Evolutionary conservation across 345 rosid genomes (phyloP).

Genomic region (Populus deltoides): DNA sequence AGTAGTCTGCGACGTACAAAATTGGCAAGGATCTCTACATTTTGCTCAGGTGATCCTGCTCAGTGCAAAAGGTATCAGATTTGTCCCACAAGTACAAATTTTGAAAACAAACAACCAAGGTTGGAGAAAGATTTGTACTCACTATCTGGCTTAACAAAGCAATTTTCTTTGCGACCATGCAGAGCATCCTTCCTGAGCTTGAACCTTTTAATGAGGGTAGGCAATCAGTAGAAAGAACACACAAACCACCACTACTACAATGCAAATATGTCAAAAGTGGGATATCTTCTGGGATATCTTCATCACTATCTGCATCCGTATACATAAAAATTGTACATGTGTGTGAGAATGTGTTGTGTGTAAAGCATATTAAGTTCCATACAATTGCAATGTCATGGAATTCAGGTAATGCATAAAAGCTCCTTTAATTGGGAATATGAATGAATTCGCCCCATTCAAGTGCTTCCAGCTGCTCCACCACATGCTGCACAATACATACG

Average conservation of each 20-base stretch:
- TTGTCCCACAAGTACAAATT: slow-evolving; percentile 7
- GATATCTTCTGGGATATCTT: background rate
- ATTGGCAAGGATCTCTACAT: slow-evolving; percentile 31
- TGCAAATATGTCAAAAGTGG: background rate
- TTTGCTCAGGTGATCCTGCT: slow-evolving; percentile 35
- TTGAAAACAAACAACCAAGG: background rate
- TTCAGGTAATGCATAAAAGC: slow-evolving; percentile 37
- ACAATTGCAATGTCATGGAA: slow-evolving; percentile 27
- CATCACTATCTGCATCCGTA: background rate
- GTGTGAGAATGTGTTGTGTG: background rate
- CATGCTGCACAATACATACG: slow-evolving; percentile 36
- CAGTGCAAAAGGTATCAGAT: background rate
- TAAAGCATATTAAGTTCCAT: slow-evolving; percentile 4
- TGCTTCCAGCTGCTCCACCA: slow-evolving; percentile 48
- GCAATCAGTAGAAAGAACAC: slow-evolving; percentile 18
- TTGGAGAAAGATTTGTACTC: slow-evolving; percentile 21
- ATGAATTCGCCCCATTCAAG: slow-evolving; percentile 34
- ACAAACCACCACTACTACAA: background rate
- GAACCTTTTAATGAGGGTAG: slow-evolving; percentile 35
- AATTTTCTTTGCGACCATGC: slow-evolving; percentile 13
- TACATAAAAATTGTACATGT: background rate
- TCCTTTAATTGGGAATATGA: slow-evolving; percentile 34
- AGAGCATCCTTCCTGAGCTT: slow-evolving; percentile 27
- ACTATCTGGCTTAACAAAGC: slow-evolving; percentile 25
- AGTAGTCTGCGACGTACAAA: slow-evolving; percentile 60